Conservation (phyloP, 2,329 filamentous ascomycete species). For the Nemania serpens region DNA sequence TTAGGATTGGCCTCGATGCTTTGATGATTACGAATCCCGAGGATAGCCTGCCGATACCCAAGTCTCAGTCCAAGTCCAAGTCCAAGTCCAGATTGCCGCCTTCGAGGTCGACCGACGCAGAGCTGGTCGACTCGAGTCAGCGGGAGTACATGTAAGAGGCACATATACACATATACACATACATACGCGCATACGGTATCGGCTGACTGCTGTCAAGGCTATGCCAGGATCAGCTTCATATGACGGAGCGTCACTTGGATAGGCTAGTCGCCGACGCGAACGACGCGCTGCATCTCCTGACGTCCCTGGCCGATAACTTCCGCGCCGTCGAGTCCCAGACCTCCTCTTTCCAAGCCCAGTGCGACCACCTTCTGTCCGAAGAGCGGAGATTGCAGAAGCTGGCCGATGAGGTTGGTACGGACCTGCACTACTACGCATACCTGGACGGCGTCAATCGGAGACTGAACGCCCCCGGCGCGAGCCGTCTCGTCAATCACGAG, state of each 20-base stretch:
- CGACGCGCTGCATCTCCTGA: constrained; percentile 74
- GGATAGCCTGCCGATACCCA: constrained; percentile 26
- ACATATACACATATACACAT: background rate
- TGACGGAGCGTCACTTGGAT: constrained; percentile 82
- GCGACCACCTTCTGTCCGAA: constrained; percentile 82
- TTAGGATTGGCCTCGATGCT: constrained; percentile 57
- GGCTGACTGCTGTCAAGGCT: constrained; percentile 54
- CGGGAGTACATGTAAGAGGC: constrained; percentile 75
- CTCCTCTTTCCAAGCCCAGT: constrained; percentile 89
- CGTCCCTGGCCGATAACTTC: constrained; percentile 83
- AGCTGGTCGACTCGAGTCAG: constrained; percentile 80
- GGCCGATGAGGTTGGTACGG: constrained; percentile 82
- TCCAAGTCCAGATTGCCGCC: constrained; percentile 14
- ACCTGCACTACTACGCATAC: constrained; percentile 93
- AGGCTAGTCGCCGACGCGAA: constrained; percentile 78
- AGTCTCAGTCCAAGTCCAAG: constrained; percentile 13
- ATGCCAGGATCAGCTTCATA: constrained; percentile 79
- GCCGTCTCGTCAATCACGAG: constrained; percentile 80
- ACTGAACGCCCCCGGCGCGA: constrained; percentile 89
- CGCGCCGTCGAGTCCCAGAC: constrained; percentile 87
- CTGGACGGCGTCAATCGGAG: constrained; percentile 87
- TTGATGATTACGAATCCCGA: constrained; percentile 47
- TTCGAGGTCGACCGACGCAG: constrained; percentile 66
- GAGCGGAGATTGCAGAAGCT: constrained; percentile 79
- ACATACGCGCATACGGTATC: background rate